These are phyloP conservation scores for Psilocybe subaeruginosa DNA, from an alignment of 768 basidiomycete genomes.

Conservation along the genomic window DNA sequence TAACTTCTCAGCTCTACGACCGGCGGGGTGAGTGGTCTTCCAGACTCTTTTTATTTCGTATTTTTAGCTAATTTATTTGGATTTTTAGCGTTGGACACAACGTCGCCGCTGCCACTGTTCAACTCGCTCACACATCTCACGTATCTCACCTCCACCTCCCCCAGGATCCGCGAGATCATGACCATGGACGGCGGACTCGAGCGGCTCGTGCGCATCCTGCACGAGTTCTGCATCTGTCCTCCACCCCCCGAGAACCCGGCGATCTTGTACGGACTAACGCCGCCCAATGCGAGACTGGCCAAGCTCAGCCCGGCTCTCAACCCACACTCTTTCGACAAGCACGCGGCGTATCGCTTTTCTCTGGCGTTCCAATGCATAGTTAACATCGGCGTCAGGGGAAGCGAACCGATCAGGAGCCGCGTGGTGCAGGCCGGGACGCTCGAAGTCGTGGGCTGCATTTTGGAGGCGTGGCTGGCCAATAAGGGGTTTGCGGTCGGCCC, in stretches of 20 bases:
- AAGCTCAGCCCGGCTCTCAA: conserved; percentile 65
- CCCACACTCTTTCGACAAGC: conserved; percentile 74
- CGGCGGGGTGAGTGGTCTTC: conserved; percentile 69
- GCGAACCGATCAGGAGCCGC: conserved; percentile 85
- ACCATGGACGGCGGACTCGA: conserved; percentile 98
- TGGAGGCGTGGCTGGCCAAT: conserved; percentile 90
- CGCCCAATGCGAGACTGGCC: conserved; percentile 59
- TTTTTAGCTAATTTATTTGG: conserved; percentile 20
- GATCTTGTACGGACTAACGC: conserved; percentile 75
- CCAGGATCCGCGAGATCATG: conserved; percentile 97
- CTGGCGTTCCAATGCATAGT: conserved; percentile 97
- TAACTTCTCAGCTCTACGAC: conserved; percentile 94
- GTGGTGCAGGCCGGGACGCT: conserved; percentile 95
- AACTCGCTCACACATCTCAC: conserved; percentile 85
- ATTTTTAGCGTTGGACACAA: conserved; percentile 51
- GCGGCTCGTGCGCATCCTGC: conserved; percentile 89
- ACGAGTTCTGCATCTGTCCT: conserved; percentile 84
- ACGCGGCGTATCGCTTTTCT: conserved; percentile 86
- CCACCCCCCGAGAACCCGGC: conserved; percentile 82
- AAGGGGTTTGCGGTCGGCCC: conserved; percentile 89
- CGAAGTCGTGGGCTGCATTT: conserved; percentile 90
- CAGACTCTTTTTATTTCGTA: background rate
- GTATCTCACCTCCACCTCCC: conserved; percentile 96
- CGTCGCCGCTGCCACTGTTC: conserved; percentile 42
- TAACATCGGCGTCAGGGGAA: conserved; percentile 96